These are phyloP conservation scores for Neopestalotiopsis clavispora DNA, from an alignment of 2,329 filamentous ascomycete species.

Conservation along the genomic window DNA sequence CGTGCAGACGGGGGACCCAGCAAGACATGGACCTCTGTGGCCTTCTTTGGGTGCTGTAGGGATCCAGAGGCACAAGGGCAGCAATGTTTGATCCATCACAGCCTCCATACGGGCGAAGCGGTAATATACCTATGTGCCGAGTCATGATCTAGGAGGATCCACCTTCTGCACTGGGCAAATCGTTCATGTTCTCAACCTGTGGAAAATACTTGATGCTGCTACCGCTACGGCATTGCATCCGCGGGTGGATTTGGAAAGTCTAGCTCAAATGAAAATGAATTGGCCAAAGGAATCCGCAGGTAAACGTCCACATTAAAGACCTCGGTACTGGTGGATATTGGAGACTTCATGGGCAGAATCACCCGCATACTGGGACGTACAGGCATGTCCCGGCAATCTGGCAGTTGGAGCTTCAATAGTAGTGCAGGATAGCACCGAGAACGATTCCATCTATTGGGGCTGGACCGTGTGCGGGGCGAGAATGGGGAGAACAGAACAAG, in stretches of 20 bases:
- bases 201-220: neutral
- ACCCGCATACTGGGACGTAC: neutral
- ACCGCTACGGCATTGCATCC: neutral
- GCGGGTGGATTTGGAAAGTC: neutral
- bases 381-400: neutral
- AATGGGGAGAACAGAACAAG: neutral
- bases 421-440: neutral
- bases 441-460: neutral
- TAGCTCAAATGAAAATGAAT: neutral
- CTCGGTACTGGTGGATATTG: neutral
- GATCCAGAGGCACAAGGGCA: neutral
- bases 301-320: neutral
- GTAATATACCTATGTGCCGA: neutral
- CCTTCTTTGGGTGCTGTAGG: neutral
- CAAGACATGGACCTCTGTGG: constrained; percentile 8
- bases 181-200: neutral
- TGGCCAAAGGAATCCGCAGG: neutral
- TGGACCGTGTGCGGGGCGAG: neutral
- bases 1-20: neutral
- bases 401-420: neutral
- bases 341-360: neutral
- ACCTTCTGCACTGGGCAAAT: neutral
- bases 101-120: constrained; percentile 16
- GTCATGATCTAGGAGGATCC: constrained; percentile 4
- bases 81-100: constrained; percentile 2